Evolutionary conservation across 495 filamentous ascomycete genomes (phyloP).

Genomic region (Annulohypoxylon nitens): DNA sequence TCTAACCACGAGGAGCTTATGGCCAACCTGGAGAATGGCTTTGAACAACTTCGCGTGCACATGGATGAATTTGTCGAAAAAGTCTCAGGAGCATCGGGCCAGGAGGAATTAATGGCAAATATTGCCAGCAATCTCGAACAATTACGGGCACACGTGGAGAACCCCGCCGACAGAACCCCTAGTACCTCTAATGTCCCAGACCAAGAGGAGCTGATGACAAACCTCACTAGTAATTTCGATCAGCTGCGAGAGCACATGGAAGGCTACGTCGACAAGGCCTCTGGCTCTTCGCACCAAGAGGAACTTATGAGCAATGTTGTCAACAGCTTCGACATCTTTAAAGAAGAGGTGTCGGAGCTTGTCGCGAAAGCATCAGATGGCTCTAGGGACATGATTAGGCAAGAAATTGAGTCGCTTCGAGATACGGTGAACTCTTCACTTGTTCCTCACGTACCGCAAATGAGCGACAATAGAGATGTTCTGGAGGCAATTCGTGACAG

Average conservation of each 20-base stretch:
- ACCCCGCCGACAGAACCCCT: slow-evolving; percentile 74
- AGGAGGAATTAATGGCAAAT: slow-evolving; percentile 76
- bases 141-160: slow-evolving; percentile 72
- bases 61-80: slow-evolving; percentile 83
- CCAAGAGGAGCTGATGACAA: slow-evolving; percentile 82
- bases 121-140: slow-evolving; percentile 61
- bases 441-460: slow-evolving; percentile 66
- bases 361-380: slow-evolving; percentile 57
- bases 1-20: slow-evolving; percentile 82
- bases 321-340: slow-evolving; percentile 77
- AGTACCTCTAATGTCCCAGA: slow-evolving; percentile 74
- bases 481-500: slow-evolving; percentile 78
- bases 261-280: slow-evolving; percentile 76
- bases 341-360: slow-evolving; percentile 74
- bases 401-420: slow-evolving; percentile 82
- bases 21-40: slow-evolving; percentile 82
- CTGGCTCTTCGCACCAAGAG: slow-evolving; percentile 76
- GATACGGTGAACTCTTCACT: slow-evolving; percentile 77
- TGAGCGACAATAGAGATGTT: slow-evolving; percentile 67
- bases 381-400: slow-evolving; percentile 76
- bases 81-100: slow-evolving; percentile 73
- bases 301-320: slow-evolving; percentile 83
- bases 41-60: slow-evolving; percentile 79
- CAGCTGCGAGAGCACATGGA: slow-evolving; percentile 71
- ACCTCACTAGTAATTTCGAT: slow-evolving; percentile 76